Conservation (phyloP, 768 basidiomycete species). For the Tulasnella calospora region DNA sequence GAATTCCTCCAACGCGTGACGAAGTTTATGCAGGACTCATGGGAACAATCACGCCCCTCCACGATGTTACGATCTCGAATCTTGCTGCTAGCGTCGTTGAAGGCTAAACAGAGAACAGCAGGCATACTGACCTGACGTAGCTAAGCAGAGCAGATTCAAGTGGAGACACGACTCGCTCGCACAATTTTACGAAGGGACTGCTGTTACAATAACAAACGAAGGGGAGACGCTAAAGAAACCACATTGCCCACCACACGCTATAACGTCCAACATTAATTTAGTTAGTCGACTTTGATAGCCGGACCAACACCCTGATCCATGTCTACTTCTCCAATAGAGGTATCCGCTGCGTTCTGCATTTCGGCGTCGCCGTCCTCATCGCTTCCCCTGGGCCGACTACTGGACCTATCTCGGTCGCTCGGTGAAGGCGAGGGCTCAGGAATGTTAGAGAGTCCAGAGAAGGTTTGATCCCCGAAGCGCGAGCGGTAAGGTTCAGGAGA, state of each 20-base stretch:
- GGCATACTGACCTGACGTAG: neutral
- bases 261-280: neutral
- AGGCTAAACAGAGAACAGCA: too few species aligned
- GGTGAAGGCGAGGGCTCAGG: neutral
- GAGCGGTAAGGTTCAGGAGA: conserved; percentile 8
- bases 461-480: neutral
- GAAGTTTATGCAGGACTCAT: too few species aligned
- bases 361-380: neutral
- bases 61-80: too few species aligned
- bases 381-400: neutral
- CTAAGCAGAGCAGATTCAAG: neutral
- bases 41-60: too few species aligned
- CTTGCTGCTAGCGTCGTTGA: too few species aligned
- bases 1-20: too few species aligned
- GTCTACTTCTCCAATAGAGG: neutral
- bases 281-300: neutral
- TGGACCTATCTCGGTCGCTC: neutral
- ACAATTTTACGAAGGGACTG: neutral
- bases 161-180: neutral
- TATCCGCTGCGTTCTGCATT: neutral
- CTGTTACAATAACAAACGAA: neutral
- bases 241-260: neutral
- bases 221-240: neutral
- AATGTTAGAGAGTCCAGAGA: neutral
- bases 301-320: neutral